Evolutionary conservation across 805 yeast species (phyloP).

Genomic region (Schwanniomyces occidentalis): DNA sequence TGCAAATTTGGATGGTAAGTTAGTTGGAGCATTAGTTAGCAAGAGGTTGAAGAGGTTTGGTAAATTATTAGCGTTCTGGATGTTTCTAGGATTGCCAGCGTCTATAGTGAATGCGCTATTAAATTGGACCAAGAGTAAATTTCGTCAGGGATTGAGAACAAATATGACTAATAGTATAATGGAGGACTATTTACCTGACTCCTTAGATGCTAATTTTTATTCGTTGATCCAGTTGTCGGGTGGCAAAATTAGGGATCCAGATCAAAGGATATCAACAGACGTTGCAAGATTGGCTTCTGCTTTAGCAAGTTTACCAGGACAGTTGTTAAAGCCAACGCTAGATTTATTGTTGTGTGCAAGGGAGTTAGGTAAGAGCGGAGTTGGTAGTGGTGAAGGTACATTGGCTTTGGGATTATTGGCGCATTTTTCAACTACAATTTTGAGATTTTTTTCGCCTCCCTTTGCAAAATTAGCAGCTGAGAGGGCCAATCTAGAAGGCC

Average conservation of each 20-base stretch:
- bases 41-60: slow-evolving; percentile 66
- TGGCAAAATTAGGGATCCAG: slow-evolving; percentile 64
- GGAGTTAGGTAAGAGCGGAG: slow-evolving; percentile 65
- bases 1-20: slow-evolving; percentile 81
- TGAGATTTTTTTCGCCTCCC: slow-evolving; percentile 83
- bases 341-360: slow-evolving; percentile 80
- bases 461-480: slow-evolving; percentile 78
- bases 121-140: slow-evolving; percentile 56
- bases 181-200: slow-evolving; percentile 70
- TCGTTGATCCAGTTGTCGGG: slow-evolving; percentile 62
- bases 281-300: slow-evolving; percentile 72
- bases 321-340: slow-evolving; percentile 77
- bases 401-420: slow-evolving; percentile 76
- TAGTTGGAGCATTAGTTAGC: slow-evolving; percentile 79
- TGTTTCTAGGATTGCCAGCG: slow-evolving; percentile 84
- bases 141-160: slow-evolving; percentile 59
- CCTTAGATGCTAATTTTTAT: slow-evolving; percentile 69
- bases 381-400: slow-evolving; percentile 76
- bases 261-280: slow-evolving; percentile 81
- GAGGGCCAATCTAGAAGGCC: slow-evolving; percentile 80
- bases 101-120: slow-evolving; percentile 74
- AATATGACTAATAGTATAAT: slow-evolving; percentile 66
- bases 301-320: slow-evolving; percentile 74
- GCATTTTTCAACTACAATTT: slow-evolving; percentile 71
- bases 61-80: slow-evolving; percentile 69